Evolutionary conservation across 345 rosid species (phyloP), one percentile per base, ranked within the genome.

Genomic region (Cardamine resedifolia): DNA sequence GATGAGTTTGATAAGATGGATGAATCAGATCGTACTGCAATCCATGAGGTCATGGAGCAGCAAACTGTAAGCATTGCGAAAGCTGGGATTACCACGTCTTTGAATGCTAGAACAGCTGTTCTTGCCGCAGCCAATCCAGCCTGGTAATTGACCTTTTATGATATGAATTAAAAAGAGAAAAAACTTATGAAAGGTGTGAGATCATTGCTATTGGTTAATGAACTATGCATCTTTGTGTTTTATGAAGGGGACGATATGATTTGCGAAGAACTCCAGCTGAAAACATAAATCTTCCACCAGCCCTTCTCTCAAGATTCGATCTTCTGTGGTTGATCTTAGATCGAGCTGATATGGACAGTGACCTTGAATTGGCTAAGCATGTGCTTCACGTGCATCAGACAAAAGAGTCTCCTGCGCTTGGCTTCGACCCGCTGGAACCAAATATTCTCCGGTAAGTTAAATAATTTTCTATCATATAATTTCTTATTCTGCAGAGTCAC

Each of bases 1-100:
- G 99, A 95, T 76, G 99, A 95, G 80, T 95, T 95, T 76, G 99
- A 95, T 81, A 95, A 95, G 87, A 95, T 95, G 99, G 99, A 95
- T 64, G 99, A 95, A 77, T 91, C 90, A 30, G 99, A 95, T 83
- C 94, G 99, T 61, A 91, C 99, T 28, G 91, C 98, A 15, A 95
- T 95, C 66, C 99, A 95, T 67, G 99, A 95, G 78, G 99, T 95
- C 62, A 95, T 91, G 98, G 98, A 91, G 82, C 99, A 91, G 85
- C 99, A 95, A 83, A 95, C 99, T 65, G 98, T 95, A 30, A 95
- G 99, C 86, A 95, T 95, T 74, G 99, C 99, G 4, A 95, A 95
- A 83, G 99, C 99, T 72, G 99, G 99, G 76, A 91, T 95, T 59
- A 95, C 98, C 41, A 95, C 99, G 23, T 91, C 99, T 20, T 74